phyloP scores from a whole-genome alignment of 345 rosid genomes.

The Abelmoschus esculentus region DNA sequence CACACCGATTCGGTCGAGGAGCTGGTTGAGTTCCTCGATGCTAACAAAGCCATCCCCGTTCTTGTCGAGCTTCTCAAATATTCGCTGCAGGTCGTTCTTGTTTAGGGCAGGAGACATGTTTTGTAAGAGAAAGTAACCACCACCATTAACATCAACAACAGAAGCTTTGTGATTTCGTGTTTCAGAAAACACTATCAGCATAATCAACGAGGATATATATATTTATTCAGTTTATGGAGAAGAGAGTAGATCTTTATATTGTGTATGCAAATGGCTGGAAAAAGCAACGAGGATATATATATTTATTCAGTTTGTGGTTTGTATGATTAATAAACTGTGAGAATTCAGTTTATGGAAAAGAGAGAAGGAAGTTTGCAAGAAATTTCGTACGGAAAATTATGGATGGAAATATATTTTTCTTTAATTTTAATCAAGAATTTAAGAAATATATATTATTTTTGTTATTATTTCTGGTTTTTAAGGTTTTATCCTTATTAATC shows the following conservation, averaged over 20 bases:
- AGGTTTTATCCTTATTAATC: too few relatives aligned
- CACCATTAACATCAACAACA: too few relatives aligned
- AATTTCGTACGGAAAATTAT: background rate
- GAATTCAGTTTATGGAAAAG: background rate
- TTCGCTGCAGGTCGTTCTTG: conserved; percentile 41
- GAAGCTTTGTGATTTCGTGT: background rate
- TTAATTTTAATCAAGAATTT: too few relatives aligned
- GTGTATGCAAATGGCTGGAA: background rate
- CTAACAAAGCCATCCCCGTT: conserved; percentile 60
- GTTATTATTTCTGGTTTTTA: too few relatives aligned
- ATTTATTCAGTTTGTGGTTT: background rate
- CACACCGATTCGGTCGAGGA: conserved; percentile 45
- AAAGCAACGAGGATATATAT: too few relatives aligned
- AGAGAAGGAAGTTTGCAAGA: conserved; percentile 1
- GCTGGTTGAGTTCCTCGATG: conserved; percentile 65
- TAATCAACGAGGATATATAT: background rate
- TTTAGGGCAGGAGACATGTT: conserved; percentile 32
- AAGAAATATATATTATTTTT: too few relatives aligned
- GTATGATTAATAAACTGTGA: background rate
- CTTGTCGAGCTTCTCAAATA: conserved; percentile 62
- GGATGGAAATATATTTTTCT: too few relatives aligned
- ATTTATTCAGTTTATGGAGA: too few relatives aligned
- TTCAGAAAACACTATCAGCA: background rate
- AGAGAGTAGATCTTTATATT: too few relatives aligned
- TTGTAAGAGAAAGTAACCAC: too few relatives aligned